A percentile compares a stretch with the other conserved stretches of the same genome.
Conservation (phyloP, 371 early-diverging fungal species). For the Mucor irregularis region DNA sequence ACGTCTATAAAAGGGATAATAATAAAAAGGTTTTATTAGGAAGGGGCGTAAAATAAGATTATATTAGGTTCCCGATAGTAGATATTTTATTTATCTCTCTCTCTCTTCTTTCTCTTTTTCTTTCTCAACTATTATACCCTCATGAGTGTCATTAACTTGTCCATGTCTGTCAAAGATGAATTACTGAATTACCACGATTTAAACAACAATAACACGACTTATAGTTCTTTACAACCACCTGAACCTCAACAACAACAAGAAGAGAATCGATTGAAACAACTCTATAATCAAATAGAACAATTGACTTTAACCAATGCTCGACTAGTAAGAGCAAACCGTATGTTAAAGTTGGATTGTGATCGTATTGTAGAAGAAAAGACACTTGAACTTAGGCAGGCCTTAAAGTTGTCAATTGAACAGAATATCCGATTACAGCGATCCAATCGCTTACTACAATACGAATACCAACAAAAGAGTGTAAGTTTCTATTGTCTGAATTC, state of each 20-base stretch:
- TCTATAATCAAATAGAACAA: constrained; percentile 40
- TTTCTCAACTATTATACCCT: too few species aligned
- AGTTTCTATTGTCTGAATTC: too few species aligned
- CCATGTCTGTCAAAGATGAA: neutral
- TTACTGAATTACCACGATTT: too few species aligned
- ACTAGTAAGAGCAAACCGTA: constrained; percentile 38
- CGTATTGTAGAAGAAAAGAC: constrained; percentile 41
- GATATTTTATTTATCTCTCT: neutral
- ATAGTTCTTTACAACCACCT: neutral
- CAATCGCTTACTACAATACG: constrained; percentile 40
- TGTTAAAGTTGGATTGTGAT: constrained; percentile 44
- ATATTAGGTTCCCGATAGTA: neutral
- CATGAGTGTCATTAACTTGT: neutral
- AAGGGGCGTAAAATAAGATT: too few species aligned
- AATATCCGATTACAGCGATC: constrained; percentile 49
- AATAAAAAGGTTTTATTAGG: too few species aligned
- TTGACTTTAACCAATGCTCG: constrained; percentile 41
- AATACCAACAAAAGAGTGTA: too few species aligned
- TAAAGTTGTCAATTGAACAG: constrained; percentile 32
- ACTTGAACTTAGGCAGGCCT: constrained; percentile 37
- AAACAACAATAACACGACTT: neutral
- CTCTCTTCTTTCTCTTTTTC: too few species aligned
- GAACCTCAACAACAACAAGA: constrained; percentile 7
- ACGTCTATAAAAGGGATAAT: too few species aligned
- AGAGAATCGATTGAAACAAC: constrained; percentile 34